phyloP scores from a whole-genome alignment of 805 yeast species.

The Candida verbasci region DNA sequence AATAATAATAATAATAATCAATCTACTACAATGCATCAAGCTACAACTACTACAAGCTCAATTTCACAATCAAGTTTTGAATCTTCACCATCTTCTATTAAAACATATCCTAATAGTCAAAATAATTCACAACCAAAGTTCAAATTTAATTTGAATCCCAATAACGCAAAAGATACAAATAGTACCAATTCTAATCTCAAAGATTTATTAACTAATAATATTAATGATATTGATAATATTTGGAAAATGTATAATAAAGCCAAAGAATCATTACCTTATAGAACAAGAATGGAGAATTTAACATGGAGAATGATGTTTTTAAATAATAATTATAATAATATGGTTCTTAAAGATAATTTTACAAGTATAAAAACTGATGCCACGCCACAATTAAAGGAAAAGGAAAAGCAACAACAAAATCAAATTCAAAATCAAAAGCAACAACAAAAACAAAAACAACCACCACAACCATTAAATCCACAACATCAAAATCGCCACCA shows the following conservation, averaged over 20 bases:
- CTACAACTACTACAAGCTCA: too few species aligned
- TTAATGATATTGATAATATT: slow-evolving; percentile 25
- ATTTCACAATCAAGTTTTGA: too few species aligned
- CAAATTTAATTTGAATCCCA: slow-evolving; percentile 2
- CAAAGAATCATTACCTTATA: slow-evolving; percentile 67
- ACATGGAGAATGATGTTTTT: slow-evolving; percentile 86
- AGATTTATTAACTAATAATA: slow-evolving; percentile 6
- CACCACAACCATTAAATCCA: not conserved
- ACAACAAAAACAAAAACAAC: not conserved
- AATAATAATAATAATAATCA: not conserved
- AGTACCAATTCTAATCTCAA: slow-evolving; percentile 1
- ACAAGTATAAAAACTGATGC: too few species aligned
- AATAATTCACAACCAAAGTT: not conserved
- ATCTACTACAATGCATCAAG: not conserved
- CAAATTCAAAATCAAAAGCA: not conserved
- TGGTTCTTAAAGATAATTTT: not conserved
- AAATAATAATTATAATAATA: slow-evolving; percentile 13
- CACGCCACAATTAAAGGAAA: too few species aligned
- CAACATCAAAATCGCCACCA: not conserved
- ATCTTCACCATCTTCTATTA: not conserved
- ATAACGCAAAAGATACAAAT: not conserved
- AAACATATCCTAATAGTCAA: not conserved
- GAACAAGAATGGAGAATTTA: slow-evolving; percentile 73
- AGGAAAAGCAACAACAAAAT: not conserved
- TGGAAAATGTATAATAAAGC: slow-evolving; percentile 86